Percentiles rank a stretch among this genome's conserved stretches.
phyloP scores from a whole-genome alignment of 1,284 basidiomycete species.

The Abortiporus biennis region DNA sequence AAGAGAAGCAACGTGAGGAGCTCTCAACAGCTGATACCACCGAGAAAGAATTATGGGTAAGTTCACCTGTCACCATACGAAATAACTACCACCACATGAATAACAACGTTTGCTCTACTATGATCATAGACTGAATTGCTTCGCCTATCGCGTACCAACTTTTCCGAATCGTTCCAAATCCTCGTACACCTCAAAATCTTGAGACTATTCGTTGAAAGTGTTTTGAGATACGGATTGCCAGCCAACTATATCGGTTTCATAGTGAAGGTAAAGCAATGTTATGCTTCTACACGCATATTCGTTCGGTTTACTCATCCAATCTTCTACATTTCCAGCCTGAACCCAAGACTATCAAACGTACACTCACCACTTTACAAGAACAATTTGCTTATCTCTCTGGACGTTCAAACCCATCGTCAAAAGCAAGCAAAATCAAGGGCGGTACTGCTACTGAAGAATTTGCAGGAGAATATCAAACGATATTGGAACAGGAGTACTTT shows the following conservation, averaged over 20 bases:
- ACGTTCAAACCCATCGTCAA: slow-evolving; percentile 43
- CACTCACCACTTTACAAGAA: slow-evolving; percentile 65
- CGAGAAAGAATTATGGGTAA: slow-evolving; percentile 98
- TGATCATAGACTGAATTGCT: slow-evolving; percentile 90
- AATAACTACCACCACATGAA: background rate
- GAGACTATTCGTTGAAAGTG: slow-evolving; percentile 91
- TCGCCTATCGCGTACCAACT: slow-evolving; percentile 91
- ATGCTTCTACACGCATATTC: slow-evolving; percentile 1
- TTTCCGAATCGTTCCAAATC: slow-evolving; percentile 94
- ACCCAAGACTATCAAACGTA: slow-evolving; percentile 78
- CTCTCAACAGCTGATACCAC: slow-evolving; percentile 75
- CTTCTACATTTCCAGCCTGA: slow-evolving; percentile 76
- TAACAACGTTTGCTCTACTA: background rate
- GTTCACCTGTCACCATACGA: slow-evolving; percentile 21
- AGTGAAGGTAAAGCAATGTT: slow-evolving; percentile 69
- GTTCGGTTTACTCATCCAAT: background rate
- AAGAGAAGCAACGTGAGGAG: slow-evolving; percentile 83
- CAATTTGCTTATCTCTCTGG: slow-evolving; percentile 82
- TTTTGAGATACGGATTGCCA: slow-evolving; percentile 92
- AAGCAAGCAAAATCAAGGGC: slow-evolving; percentile 31
- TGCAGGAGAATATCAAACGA: slow-evolving; percentile 81
- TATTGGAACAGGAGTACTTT: slow-evolving; percentile 92
- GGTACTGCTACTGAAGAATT: slow-evolving; percentile 46
- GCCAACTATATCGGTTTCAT: slow-evolving; percentile 84
- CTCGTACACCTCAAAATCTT: slow-evolving; percentile 92